Base-by-base conservation (phyloP, 106 monocot species). In the Dendrobium chrysotoxum region DNA sequence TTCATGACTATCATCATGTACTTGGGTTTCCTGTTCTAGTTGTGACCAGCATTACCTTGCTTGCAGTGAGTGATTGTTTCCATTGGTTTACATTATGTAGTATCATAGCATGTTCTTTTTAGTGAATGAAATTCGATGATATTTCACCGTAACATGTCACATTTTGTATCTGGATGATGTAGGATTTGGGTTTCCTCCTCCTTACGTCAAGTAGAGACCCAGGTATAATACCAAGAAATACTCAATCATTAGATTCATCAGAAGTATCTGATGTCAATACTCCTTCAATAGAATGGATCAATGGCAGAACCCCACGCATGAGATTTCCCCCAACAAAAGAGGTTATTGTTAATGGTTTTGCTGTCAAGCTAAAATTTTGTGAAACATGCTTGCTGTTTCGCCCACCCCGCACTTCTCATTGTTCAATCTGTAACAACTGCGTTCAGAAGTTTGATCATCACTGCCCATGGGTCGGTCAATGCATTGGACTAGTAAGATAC, bases 341-440 rank as follows among this genome's bases (percentile, higher is more conserved):
- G 28, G 77, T 92, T 40, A 50, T 46, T 38, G 83, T 90, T 40
- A 90, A 92, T 82, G 92, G 90, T 23, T 84, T 82, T 75, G 30
- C 45, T 30, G 80, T 92, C 21, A 95, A 85, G 79, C 85, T 95
- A 35, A 95, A 95, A 76, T 95, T 83, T 72, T 95, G 95, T 46
- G 90, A 95, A 2, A 95, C 92, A 57, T 95, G 95, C 77, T 38
- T 92, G 80, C 79, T 92, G 12, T 95, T 88, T 81, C 90, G 95
- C 28, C 95, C 90, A n/a, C 88, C 90, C 5, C 87, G 92, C 12
- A 76, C 88, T 79, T 89, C 86, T 72, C 89, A 92, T 79, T 92
- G 92, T 76, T 92, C 92, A 21, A 82, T 84, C 17, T 92, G 87
- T 77, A 86, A 92, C 82, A 92, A 89, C 45, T 92, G 92, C 40